These are phyloP conservation scores for Myrmaecium sp. DNA, from an alignment of 2,329 filamentous ascomycete species.

Conservation along the genomic window DNA sequence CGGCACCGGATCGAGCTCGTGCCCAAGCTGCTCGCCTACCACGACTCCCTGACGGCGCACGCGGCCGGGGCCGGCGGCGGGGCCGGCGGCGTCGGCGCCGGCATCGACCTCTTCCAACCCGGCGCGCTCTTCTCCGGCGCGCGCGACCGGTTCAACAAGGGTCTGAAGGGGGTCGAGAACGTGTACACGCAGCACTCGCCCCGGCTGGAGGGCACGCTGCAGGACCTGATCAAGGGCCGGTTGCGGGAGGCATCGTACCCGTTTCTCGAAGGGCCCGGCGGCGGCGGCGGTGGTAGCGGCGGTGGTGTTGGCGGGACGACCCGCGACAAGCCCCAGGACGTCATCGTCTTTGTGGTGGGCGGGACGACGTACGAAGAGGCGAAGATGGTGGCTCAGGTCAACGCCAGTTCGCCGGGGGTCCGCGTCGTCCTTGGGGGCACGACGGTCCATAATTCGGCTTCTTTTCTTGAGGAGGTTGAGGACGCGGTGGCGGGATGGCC, in stretches of 20 bases:
- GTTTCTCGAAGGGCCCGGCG: conserved; percentile 82
- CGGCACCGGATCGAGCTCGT: conserved; percentile 62
- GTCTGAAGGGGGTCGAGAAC: conserved; percentile 92
- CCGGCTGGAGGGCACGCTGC: conserved; percentile 67
- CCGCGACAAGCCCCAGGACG: conserved; percentile 89
- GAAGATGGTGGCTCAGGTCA: conserved; percentile 88
- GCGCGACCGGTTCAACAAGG: conserved; percentile 75
- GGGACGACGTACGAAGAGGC: conserved; percentile 94
- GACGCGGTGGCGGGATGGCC: conserved; percentile 81
- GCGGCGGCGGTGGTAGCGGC: too few relatives aligned
- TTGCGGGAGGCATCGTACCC: conserved; percentile 79
- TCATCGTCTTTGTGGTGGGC: conserved; percentile 86
- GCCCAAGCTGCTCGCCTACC: conserved; percentile 67
- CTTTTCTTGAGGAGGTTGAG: conserved; percentile 82
- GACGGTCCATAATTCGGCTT: conserved; percentile 68
- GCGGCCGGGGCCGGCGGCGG: conserved; percentile 54
- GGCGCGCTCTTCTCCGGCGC: conserved; percentile 77
- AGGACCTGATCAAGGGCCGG: conserved; percentile 83
- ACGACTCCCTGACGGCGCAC: conserved; percentile 61
- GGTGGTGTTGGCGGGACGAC: conserved; percentile 72
- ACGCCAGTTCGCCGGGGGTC: conserved; percentile 75
- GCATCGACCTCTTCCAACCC: conserved; percentile 85
- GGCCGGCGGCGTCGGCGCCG: conserved; percentile 73
- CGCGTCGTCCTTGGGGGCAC: conserved; percentile 83
- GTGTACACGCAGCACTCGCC: conserved; percentile 97